Base-by-base conservation (phyloP, 2,329 filamentous ascomycete genomes). In the Trichoderma semiorbis region DNA sequence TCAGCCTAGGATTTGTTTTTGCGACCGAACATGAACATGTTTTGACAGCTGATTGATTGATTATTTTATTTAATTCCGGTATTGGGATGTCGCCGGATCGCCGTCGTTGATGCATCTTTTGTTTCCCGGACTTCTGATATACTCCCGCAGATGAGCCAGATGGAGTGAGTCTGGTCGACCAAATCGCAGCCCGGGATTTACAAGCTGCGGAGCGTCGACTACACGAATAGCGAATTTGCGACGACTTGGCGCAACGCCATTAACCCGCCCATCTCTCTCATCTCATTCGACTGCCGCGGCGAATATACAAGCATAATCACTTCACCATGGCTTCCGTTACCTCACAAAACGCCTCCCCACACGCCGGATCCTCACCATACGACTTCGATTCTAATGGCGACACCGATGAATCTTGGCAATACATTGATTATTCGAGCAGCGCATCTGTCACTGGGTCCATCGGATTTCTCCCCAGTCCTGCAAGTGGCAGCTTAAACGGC, bases 401-500 rank as follows among this genome's bases (percentile, higher is more conserved):
- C 28, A 76, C 79, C 5, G 84, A 86, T 53, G 84, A 85, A 70
- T 82, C 83, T 68, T 85, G 84, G 84, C 81, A 84, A 65, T 82
- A 82, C 58, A 77, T 85, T 72, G 80, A 83, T 72, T 80, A 80
- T 70, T 76, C 79, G 36, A 78, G 78, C 62, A 75, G 78, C 70
- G 78, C 76, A 32, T 82, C 81, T 18, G 79, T 76, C 4, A 75
- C 82, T 0, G 81, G 79, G 0, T 84, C 84, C 0, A 79, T 83
- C 11, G 83, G 81, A 21, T 85, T 87, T 72, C 78, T 85, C 21
- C 82, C 84, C 30, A 87, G 87, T 73, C 86, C 87, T 6, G 83
- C 83, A 12, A 86, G 83, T 74, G 82, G 83, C 16, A 88, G 86
- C 72, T 77, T 88, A 74, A 83, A 82, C 47, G 86, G 86, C 26